Percentiles rank a stretch among this genome's conserved stretches.
phyloP scores from a whole-genome alignment of 306 rosid species.

The Castanospermum australe region DNA sequence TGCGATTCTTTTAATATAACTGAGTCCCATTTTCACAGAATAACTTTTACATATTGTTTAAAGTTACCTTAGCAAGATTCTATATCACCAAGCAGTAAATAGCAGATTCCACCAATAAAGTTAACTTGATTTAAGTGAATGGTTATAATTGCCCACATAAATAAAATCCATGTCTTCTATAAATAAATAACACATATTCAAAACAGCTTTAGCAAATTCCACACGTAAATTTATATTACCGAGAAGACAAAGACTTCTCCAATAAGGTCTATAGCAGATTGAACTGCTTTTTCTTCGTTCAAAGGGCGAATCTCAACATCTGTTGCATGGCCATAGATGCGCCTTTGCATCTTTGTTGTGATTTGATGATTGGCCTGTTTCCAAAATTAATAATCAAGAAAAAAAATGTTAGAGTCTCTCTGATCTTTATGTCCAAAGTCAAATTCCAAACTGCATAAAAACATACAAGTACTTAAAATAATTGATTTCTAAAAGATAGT shows the following conservation, averaged over 20 bases:
- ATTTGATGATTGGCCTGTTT: slow-evolving; percentile 71
- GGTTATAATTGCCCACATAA: background rate
- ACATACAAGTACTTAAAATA: background rate
- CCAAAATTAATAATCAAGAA: slow-evolving; percentile 17
- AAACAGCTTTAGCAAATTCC: background rate
- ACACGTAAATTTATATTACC: slow-evolving; percentile 42
- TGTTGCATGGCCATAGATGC: slow-evolving; percentile 80
- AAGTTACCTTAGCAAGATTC: background rate
- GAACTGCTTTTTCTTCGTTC: slow-evolving; percentile 93
- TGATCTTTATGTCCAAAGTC: background rate
- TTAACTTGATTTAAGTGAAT: background rate
- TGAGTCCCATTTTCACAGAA: background rate
- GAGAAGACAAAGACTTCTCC: slow-evolving; percentile 89
- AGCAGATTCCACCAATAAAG: background rate
- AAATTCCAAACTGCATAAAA: background rate
- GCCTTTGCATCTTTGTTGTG: slow-evolving; percentile 80
- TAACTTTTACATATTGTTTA: slow-evolving; percentile 1
- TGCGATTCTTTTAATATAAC: background rate
- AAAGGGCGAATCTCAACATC: slow-evolving; percentile 87
- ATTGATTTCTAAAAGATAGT: background rate
- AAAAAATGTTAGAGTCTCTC: background rate
- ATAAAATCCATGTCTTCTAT: background rate
- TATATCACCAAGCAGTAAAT: slow-evolving; percentile 1
- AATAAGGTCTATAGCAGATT: slow-evolving; percentile 84
- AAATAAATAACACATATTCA: background rate